These are phyloP conservation scores for Boletus subparvulus DNA, from an alignment of 768 basidiomycete species.

Conservation along the genomic window DNA sequence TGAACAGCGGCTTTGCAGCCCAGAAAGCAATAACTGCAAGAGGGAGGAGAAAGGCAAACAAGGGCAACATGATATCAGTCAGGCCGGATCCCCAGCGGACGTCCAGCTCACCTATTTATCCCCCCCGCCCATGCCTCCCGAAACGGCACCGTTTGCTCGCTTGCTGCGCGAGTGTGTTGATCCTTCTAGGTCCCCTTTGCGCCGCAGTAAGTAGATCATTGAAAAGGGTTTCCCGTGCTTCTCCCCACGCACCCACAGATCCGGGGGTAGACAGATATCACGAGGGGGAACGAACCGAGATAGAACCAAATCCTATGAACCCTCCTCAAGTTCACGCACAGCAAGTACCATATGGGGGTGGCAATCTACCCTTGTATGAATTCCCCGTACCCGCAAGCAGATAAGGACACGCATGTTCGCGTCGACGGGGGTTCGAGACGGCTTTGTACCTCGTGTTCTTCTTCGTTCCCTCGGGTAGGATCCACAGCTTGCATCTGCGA, in stretches of 20 bases:
- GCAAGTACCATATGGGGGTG: slow-evolving; percentile 8
- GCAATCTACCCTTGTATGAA: background rate
- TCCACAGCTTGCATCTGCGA: background rate
- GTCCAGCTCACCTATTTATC: slow-evolving; percentile 12
- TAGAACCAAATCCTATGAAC: background rate
- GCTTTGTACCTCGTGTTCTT: background rate
- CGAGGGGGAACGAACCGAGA: background rate
- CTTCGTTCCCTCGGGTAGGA: background rate
- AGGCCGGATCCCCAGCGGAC: background rate
- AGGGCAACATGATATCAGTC: slow-evolving; percentile 3
- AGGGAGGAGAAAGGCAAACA: background rate
- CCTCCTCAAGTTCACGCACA: slow-evolving; percentile 3
- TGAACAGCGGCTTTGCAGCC: background rate
- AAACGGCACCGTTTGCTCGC: background rate
- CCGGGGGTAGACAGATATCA: background rate
- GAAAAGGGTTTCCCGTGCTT: background rate
- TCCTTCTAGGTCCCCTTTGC: background rate
- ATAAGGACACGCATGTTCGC: background rate
- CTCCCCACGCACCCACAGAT: slow-evolving; percentile 4
- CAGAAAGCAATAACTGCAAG: background rate
- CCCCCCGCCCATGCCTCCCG: background rate
- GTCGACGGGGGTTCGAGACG: background rate
- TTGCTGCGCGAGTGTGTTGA: background rate
- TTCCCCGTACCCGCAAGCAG: background rate
- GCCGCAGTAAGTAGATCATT: background rate